These are phyloP conservation scores for Astragalus membranaceus DNA, from an alignment of 306 rosid genomes.

Conservation along the genomic window DNA sequence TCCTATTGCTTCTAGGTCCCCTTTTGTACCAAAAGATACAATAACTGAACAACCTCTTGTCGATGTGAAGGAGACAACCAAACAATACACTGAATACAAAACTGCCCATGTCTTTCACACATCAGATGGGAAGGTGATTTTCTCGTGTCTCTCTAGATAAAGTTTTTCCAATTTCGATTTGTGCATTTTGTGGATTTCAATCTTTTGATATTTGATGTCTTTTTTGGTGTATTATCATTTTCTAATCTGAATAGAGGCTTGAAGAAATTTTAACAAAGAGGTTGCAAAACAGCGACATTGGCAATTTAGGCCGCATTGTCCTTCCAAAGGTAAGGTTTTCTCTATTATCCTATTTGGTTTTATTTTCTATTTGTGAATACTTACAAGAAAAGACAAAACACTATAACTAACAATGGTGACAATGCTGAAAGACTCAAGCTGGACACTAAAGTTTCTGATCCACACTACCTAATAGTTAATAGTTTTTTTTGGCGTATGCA, in stretches of 20 bases:
- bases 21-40: neutral
- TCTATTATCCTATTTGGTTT: too few species aligned
- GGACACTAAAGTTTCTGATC: too few species aligned
- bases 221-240: neutral
- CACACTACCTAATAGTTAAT: too few species aligned
- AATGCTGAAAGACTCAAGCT: too few species aligned
- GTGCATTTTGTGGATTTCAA: neutral
- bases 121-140: slow-evolving; percentile 49
- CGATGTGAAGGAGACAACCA: neutral
- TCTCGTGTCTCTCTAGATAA: neutral
- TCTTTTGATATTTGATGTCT: neutral
- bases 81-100: neutral
- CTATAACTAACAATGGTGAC: too few species aligned
- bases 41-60: neutral
- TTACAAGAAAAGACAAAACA: too few species aligned
- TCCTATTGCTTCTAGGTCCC: neutral
- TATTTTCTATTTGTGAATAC: too few species aligned
- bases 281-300: slow-evolving; percentile 51
- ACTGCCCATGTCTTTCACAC: slow-evolving; percentile 14
- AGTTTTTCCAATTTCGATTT: neutral
- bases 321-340: slow-evolving; percentile 62
- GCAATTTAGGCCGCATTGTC: slow-evolving; percentile 47
- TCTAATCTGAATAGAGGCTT: slow-evolving; percentile 24
- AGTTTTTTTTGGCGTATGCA: too few species aligned
- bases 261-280: slow-evolving; percentile 36